Evolutionary conservation across 2,329 filamentous ascomycete genomes (phyloP).

Genomic region (Lasiodiplodia hormozganensis): DNA sequence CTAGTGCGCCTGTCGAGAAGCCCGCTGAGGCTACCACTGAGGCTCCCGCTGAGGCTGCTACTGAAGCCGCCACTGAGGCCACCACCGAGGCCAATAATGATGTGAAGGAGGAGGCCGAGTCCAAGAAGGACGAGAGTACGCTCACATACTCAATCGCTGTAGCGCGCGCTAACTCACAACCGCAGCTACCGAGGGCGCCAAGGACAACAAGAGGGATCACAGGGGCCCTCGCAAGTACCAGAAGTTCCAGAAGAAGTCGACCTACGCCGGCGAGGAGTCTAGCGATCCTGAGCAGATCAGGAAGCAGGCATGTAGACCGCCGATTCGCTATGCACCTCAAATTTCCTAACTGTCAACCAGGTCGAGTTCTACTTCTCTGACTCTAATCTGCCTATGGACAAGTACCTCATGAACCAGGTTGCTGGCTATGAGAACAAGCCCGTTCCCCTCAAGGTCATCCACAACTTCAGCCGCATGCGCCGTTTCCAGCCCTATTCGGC

Average conservation of each 20-base stretch:
- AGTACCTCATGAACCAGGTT: slow-evolving; percentile 81
- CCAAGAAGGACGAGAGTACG: slow-evolving; percentile 30
- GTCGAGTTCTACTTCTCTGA: slow-evolving; percentile 97
- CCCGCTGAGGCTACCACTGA: slow-evolving; percentile 27
- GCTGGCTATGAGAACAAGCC: slow-evolving; percentile 82
- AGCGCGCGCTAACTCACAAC: not conserved
- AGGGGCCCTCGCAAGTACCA: slow-evolving; percentile 28
- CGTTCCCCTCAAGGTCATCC: slow-evolving; percentile 77
- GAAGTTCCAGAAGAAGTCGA: slow-evolving; percentile 39
- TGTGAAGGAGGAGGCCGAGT: slow-evolving; percentile 29
- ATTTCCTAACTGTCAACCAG: slow-evolving; percentile 53
- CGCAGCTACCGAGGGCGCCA: slow-evolving; percentile 12
- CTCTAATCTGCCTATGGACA: slow-evolving; percentile 86
- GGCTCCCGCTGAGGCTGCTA: slow-evolving; percentile 30
- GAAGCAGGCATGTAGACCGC: slow-evolving; percentile 67
- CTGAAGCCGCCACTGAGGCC: not conserved
- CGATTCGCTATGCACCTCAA: not conserved
- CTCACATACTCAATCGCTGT: not conserved
- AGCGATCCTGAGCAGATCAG: slow-evolving; percentile 82
- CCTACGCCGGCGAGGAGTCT: slow-evolving; percentile 64
- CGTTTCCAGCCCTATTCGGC: slow-evolving; percentile 88
- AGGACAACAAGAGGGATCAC: slow-evolving; percentile 29
- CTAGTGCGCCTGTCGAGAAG: slow-evolving; percentile 29
- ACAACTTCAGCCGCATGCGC: slow-evolving; percentile 94
- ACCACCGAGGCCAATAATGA: slow-evolving; percentile 1